phyloP scores from a whole-genome alignment of 495 filamentous ascomycete species.

The Neurospora pannonica region DNA sequence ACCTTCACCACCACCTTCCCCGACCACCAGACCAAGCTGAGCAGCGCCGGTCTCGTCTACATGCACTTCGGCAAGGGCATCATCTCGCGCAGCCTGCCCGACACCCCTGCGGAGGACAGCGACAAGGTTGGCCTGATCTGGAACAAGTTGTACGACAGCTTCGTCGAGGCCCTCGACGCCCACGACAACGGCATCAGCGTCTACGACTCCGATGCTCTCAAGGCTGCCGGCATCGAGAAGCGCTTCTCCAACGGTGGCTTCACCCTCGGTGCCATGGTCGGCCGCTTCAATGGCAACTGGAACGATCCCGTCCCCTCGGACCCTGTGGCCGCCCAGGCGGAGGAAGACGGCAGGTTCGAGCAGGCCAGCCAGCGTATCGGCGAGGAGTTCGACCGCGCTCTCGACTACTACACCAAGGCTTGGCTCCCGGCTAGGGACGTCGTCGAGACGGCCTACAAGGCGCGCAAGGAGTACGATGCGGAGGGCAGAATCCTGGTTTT shows the following conservation, averaged over 20 bases:
- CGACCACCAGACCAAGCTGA: constrained; percentile 72
- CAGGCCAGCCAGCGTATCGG: constrained; percentile 73
- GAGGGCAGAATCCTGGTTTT: constrained; percentile 75
- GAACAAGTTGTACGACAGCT: constrained; percentile 83
- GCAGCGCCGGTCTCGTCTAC: constrained; percentile 86
- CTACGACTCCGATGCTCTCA: constrained; percentile 59
- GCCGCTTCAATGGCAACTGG: constrained; percentile 69
- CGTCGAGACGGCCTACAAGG: constrained; percentile 60
- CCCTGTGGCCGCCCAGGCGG: constrained; percentile 52
- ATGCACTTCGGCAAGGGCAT: constrained; percentile 87
- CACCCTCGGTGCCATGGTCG: constrained; percentile 72
- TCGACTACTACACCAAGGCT: constrained; percentile 57
- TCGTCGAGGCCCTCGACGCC: constrained; percentile 92
- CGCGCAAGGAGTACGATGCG: constrained; percentile 55
- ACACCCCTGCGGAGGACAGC: constrained; percentile 35
- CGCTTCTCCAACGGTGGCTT: constrained; percentile 74
- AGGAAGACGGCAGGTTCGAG: constrained; percentile 73
- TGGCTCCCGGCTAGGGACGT: constrained; percentile 84
- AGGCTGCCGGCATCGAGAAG: constrained; percentile 59
- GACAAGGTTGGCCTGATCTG: constrained; percentile 64
- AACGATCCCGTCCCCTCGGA: constrained; percentile 40
- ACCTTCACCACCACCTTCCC: constrained; percentile 74
- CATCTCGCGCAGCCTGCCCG: constrained; percentile 54
- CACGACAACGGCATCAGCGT: constrained; percentile 89
- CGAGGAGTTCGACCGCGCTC: constrained; percentile 68